Evolutionary conservation across 2,329 filamentous ascomycete species (phyloP).

Genomic region (Cordyceps militaris): DNA sequence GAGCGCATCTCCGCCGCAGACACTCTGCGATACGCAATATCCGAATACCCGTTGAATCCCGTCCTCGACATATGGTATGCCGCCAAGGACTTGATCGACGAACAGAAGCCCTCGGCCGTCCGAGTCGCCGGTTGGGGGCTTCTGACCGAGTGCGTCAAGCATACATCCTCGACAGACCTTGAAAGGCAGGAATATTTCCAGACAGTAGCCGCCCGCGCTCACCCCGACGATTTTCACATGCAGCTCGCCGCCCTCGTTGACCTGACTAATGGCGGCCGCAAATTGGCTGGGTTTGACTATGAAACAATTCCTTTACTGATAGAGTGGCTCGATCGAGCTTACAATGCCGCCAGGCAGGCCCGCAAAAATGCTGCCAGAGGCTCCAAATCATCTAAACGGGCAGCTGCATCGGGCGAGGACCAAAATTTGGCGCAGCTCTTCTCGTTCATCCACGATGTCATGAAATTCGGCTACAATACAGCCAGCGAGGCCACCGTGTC

Average conservation of each 20-base stretch:
- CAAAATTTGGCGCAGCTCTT: constrained; percentile 59
- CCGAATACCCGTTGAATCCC: constrained; percentile 52
- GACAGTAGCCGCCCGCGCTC: constrained; percentile 48
- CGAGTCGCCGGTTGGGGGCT: constrained; percentile 59
- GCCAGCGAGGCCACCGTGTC: constrained; percentile 56
- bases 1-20: constrained; percentile 53
- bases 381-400: constrained; percentile 33
- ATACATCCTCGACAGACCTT: constrained; percentile 55
- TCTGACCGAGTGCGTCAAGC: constrained; percentile 57
- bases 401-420: constrained; percentile 44
- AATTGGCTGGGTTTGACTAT: constrained; percentile 61
- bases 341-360: constrained; percentile 44
- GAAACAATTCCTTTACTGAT: constrained; percentile 57
- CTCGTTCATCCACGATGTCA: constrained; percentile 56
- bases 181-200: constrained; percentile 61
- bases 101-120: constrained; percentile 44
- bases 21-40: constrained; percentile 47
- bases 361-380: constrained; percentile 38
- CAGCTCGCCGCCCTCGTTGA: constrained; percentile 58
- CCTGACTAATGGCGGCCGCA: constrained; percentile 53
- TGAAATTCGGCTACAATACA: constrained; percentile 69
- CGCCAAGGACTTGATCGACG: constrained; percentile 57
- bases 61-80: constrained; percentile 60
- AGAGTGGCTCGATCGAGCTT: constrained; percentile 51
- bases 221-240: constrained; percentile 57